Percentiles rank a stretch among this genome's conserved stretches.
Conservation (phyloP, 2,329 filamentous ascomycete species). For the Fusarium sp. region DNA sequence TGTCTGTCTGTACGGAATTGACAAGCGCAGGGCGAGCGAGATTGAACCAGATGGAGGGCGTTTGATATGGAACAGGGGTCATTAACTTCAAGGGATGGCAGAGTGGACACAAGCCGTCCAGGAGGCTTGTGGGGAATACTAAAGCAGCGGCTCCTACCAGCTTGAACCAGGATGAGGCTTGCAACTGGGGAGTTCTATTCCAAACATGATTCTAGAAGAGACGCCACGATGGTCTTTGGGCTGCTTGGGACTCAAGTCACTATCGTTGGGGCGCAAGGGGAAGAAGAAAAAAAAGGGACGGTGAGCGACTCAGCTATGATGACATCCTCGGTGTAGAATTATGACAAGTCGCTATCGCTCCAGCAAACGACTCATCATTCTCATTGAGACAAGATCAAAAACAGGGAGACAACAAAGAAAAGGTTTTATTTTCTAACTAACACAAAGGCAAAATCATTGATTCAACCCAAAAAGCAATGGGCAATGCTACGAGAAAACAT, state of each 20-base stretch:
- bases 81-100: constrained; percentile 38
- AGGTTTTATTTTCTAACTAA: background rate
- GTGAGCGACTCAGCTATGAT: constrained; percentile 41
- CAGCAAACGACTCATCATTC: constrained; percentile 40
- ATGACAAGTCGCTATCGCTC: constrained; percentile 39
- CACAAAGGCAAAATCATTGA: constrained; percentile 25
- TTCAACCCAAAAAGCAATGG: constrained; percentile 41
- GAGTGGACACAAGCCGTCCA: constrained; percentile 26
- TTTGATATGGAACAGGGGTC: constrained; percentile 45
- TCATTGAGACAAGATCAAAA: constrained; percentile 38
- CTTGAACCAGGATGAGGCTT: constrained; percentile 40
- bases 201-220: constrained; percentile 51
- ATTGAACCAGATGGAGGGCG: constrained; percentile 46
- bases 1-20: constrained; percentile 24
- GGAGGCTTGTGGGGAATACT: constrained; percentile 46
- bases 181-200: constrained; percentile 46
- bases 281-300: constrained; percentile 25
- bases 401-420: constrained; percentile 27
- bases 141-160: constrained; percentile 34
- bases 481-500: constrained; percentile 10
- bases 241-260: constrained; percentile 18
- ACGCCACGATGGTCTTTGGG: constrained; percentile 35
- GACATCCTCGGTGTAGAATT: constrained; percentile 43
- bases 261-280: constrained; percentile 31
- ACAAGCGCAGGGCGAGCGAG: constrained; percentile 45